Base-by-base conservation (phyloP, 768 basidiomycete species). In the Chiua virens region DNA sequence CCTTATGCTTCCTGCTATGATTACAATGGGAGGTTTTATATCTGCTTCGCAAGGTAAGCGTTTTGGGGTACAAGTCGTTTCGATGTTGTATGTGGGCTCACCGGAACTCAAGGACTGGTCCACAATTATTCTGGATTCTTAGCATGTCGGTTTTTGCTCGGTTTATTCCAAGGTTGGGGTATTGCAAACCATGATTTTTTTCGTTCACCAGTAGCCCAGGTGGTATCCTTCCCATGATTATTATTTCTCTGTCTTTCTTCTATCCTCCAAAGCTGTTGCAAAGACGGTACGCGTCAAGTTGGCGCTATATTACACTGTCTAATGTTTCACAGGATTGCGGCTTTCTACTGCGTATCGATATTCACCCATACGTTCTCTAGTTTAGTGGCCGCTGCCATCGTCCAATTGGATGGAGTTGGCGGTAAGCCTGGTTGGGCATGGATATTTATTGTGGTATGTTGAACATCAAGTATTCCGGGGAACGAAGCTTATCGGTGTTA, bases 1-100 rank as follows among this genome's bases (percentile, higher is more conserved):
- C 8, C 74, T 81, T 47, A 67, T 79, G 38, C 74, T 86, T 58
- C 86, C 87, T 0, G 64, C 78, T 0, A 81, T 87, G 77, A 68
- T 85, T 25, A 74, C 77, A 1, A 60, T 80, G 1, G 88, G 86
- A 85, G 86, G 87, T 11, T 42, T 85, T n/a, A 75, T 83, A 9
- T 77, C 78, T 8, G 73, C 81, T 8, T 70, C 80, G 35, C 86
- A 87, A 73, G 84, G 82, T 77, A 38, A 49, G 39, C 2, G 2
- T 2, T 23, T 5, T 17, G 45, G 13, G n/a, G 8, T n/a, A n/a
- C n/a, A n/a, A n/a, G 2, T 32, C 23, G n/a, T 34, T 17, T 9
- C 18, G 20, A 43, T 35, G 25, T 34, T 6, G 15, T 4, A 34
- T 4, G 30, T 28, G 25, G 22, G 9, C 34, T 55, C 15, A 55